A percentile compares a stretch with the other conserved stretches of the same genome.
Evolutionary conservation across 306 rosid genomes (phyloP).

Genomic region (Neltuma alba): DNA sequence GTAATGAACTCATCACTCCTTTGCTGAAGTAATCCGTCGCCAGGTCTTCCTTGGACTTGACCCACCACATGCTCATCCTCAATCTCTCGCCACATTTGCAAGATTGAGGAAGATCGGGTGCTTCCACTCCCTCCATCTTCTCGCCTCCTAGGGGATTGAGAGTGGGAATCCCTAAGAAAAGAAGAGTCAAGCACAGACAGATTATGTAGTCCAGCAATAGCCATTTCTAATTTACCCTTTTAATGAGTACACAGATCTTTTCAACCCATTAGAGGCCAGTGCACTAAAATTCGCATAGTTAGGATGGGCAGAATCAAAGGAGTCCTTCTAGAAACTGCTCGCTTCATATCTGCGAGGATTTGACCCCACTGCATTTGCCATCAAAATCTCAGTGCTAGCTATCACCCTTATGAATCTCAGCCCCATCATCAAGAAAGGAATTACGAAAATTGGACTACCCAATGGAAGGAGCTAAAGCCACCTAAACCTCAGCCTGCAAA

Average conservation of each 20-base stretch:
- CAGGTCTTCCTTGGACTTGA: conserved; percentile 64
- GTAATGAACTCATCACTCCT: conserved; percentile 51
- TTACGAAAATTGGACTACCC: conserved; percentile 21
- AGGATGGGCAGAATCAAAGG: conserved; percentile 33
- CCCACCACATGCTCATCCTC: conserved; percentile 83
- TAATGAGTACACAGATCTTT: conserved; percentile 38
- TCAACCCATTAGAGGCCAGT: conserved; percentile 54
- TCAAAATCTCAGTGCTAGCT: conserved; percentile 1
- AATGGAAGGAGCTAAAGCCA: conserved; percentile 20
- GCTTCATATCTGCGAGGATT: conserved; percentile 34
- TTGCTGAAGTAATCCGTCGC: conserved; percentile 56
- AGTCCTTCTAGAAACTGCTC: conserved; percentile 42
- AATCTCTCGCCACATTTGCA: conserved; percentile 81
- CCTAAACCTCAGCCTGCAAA: conserved; percentile 46
- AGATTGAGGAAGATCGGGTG: conserved; percentile 66
- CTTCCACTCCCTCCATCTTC: conserved; percentile 66
- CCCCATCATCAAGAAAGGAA: conserved; percentile 34
- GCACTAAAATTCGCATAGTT: conserved; percentile 46
- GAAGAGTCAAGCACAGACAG: conserved; percentile 75
- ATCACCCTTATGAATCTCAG: conserved; percentile 26
- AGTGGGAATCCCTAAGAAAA: conserved; percentile 70
- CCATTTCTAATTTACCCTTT: conserved; percentile 52
- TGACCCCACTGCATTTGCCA: conserved; percentile 24
- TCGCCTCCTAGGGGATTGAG: conserved; percentile 56
- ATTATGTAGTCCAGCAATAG: conserved; percentile 84